phyloP scores from a whole-genome alignment of 1,139 yeast species.

The Pichia sp. region DNA sequence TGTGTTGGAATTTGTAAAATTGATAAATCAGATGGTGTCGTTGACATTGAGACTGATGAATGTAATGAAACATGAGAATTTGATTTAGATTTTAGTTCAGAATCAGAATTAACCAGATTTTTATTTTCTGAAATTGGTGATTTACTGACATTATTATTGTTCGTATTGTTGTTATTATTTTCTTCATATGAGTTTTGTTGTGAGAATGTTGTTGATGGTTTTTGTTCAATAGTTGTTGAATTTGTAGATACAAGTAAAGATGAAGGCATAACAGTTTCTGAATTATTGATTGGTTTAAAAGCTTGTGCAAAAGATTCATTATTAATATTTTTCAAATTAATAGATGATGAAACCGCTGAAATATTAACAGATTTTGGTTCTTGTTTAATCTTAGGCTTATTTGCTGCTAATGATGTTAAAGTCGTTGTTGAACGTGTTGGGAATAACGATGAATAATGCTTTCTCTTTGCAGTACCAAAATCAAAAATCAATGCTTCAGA shows the following conservation, averaged over 20 bases:
- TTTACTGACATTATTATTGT: too few relatives aligned
- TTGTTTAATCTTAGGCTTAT: not conserved
- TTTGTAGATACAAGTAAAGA: not conserved
- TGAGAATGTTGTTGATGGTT: not conserved
- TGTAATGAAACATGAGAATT: constrained; percentile 1
- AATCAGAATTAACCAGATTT: too few relatives aligned
- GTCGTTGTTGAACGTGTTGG: constrained; percentile 1
- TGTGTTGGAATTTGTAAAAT: not conserved
- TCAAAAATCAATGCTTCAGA: constrained; percentile 9
- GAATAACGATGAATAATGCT: constrained; percentile 13
- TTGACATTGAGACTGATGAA: constrained; percentile 1
- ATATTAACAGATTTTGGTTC: not conserved
- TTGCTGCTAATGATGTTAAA: not conserved
- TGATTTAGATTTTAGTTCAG: not conserved
- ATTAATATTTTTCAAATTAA: too few relatives aligned
- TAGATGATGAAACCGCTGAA: too few relatives aligned
- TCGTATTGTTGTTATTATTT: not conserved
- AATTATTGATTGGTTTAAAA: not conserved
- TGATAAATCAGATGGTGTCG: constrained; percentile 5
- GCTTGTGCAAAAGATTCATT: too few relatives aligned
- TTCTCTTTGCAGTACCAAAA: constrained; percentile 10
- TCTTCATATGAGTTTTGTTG: too few relatives aligned
- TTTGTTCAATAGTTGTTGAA: too few relatives aligned
- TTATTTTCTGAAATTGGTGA: too few relatives aligned
- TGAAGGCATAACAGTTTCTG: constrained; percentile 5